Evolutionary conservation across 2,329 filamentous ascomycete genomes (phyloP).

Genomic region (Cladobotryum protrusum): DNA sequence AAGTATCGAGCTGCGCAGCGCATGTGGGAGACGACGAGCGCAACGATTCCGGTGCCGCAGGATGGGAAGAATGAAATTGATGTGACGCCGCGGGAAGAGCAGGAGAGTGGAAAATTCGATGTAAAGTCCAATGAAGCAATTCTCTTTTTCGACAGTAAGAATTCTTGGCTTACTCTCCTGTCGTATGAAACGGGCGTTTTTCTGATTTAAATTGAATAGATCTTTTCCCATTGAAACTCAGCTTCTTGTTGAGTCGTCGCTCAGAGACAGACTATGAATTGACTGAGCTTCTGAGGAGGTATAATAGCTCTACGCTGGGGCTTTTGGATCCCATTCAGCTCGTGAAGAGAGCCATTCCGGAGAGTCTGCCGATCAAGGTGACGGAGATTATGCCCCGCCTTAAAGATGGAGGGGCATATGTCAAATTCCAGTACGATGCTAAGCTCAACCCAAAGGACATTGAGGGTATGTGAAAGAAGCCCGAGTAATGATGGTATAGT

Average conservation of each 20-base stretch:
- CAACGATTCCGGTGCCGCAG: conserved; percentile 11
- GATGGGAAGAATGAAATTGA: conserved; percentile 50
- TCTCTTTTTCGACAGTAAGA: conserved; percentile 81
- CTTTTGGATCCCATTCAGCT: conserved; percentile 47
- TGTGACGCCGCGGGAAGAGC: conserved; percentile 41
- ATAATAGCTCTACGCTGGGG: conserved; percentile 45
- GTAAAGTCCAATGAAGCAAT: conserved; percentile 71
- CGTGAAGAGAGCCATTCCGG: conserved; percentile 57
- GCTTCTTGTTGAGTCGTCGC: conserved; percentile 35
- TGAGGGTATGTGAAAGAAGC: conserved; percentile 29
- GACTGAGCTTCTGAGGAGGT: conserved; percentile 43
- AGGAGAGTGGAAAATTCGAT: conserved; percentile 76
- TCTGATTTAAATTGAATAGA: conserved; percentile 59
- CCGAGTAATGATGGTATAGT: not conserved
- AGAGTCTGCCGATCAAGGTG: conserved; percentile 58
- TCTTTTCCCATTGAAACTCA: conserved; percentile 74
- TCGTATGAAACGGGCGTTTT: not conserved
- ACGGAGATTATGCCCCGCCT: conserved; percentile 77
- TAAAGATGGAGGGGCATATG: conserved; percentile 88
- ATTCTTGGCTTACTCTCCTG: not conserved
- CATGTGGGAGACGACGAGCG: conserved; percentile 20
- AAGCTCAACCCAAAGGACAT: conserved; percentile 34
- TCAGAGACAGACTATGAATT: conserved; percentile 46
- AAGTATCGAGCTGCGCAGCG: conserved; percentile 10
- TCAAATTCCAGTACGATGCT: conserved; percentile 64